Evolutionary conservation across 2,329 filamentous ascomycete genomes (phyloP).

Genomic region (Alternaria burnsii): DNA sequence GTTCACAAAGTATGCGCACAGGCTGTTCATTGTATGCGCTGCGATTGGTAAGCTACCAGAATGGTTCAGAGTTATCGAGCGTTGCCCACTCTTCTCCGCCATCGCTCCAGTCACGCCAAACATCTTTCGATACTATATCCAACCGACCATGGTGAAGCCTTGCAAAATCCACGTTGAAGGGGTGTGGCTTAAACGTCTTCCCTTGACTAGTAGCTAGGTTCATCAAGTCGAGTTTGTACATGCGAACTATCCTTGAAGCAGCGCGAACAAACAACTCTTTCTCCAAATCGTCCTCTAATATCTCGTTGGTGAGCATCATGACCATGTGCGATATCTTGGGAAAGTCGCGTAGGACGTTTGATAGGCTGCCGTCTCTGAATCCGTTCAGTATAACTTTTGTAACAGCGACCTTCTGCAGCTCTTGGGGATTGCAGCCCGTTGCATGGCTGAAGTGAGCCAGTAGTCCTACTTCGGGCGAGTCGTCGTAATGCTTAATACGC

Average conservation of each 20-base stretch:
- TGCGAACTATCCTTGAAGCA: constrained; percentile 26
- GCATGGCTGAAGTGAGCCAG: constrained; percentile 30
- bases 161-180: constrained; percentile 24
- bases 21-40: not conserved
- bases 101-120: constrained; percentile 23
- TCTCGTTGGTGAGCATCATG: constrained; percentile 26
- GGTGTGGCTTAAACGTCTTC: not conserved
- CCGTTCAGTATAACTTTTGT: constrained; percentile 25
- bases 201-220: not conserved
- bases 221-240: constrained; percentile 27
- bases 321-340: constrained; percentile 25
- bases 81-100: constrained; percentile 20
- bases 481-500: constrained; percentile 27
- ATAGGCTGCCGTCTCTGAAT: constrained; percentile 27
- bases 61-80: constrained; percentile 15
- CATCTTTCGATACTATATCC: constrained; percentile 16
- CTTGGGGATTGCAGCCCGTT: constrained; percentile 12
- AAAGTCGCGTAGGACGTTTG: constrained; percentile 30
- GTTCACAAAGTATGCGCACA: not conserved
- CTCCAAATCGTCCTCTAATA: constrained; percentile 4
- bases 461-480: constrained; percentile 29
- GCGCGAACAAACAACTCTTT: constrained; percentile 28
- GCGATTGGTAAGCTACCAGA: constrained; percentile 10
- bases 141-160: constrained; percentile 10
- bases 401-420: constrained; percentile 23